These are phyloP conservation scores for Neonothopanus nambi DNA, from an alignment of 1,284 basidiomycete species.

Conservation along the genomic window DNA sequence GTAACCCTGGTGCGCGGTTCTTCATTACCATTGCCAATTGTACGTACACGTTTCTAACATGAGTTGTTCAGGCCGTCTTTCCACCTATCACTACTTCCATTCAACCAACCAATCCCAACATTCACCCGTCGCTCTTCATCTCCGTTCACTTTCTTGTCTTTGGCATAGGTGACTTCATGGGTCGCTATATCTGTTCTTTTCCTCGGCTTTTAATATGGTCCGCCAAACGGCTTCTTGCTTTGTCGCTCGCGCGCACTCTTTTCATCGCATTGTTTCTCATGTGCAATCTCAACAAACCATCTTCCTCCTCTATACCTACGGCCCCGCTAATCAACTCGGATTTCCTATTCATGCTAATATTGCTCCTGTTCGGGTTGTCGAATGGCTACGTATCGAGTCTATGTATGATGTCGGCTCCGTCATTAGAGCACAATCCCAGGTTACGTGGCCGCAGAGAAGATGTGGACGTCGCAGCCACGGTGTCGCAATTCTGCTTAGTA, in stretches of 20 bases:
- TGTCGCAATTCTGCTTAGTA: constrained; percentile 78
- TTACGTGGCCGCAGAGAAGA: constrained; percentile 67
- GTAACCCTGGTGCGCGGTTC: constrained; percentile 70
- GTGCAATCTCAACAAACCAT: constrained; percentile 71
- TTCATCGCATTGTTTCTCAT: constrained; percentile 85
- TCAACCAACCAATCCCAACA: constrained; percentile 56
- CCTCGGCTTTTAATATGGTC: constrained; percentile 69
- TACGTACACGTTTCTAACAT: background rate
- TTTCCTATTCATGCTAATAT: constrained; percentile 68
- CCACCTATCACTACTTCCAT: constrained; percentile 84
- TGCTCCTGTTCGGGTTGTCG: constrained; percentile 72
- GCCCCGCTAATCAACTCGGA: constrained; percentile 71
- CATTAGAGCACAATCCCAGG: constrained; percentile 69
- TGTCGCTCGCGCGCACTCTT: constrained; percentile 70
- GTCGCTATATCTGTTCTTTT: constrained; percentile 73
- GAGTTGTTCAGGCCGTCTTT: constrained; percentile 66
- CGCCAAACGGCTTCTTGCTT: constrained; percentile 53
- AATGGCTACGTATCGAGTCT: constrained; percentile 76
- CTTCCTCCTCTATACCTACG: constrained; percentile 24
- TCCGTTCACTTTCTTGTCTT: constrained; percentile 75
- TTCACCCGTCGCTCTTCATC: constrained; percentile 67
- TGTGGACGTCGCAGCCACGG: constrained; percentile 80
- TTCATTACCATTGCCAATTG: constrained; percentile 3
- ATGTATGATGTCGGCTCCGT: constrained; percentile 73
- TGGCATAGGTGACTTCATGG: constrained; percentile 76